phyloP scores from a whole-genome alignment of 1,284 basidiomycete species.

The Moniliophthora roreri region DNA sequence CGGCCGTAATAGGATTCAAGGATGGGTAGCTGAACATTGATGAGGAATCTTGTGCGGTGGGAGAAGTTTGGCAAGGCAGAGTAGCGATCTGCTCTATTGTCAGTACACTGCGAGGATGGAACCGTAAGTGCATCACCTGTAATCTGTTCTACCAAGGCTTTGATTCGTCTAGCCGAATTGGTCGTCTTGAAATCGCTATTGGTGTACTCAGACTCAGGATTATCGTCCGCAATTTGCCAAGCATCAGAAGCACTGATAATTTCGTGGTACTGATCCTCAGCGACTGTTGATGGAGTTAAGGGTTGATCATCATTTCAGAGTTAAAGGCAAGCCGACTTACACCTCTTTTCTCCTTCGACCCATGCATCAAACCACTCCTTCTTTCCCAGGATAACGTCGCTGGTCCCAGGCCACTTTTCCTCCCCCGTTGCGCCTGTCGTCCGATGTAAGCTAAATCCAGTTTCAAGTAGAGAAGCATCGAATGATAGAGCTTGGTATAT shows the following conservation, averaged over 20 bases:
- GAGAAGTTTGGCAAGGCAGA: slow-evolving; percentile 77
- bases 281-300: slow-evolving; percentile 48
- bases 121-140: slow-evolving; percentile 54
- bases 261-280: slow-evolving; percentile 78
- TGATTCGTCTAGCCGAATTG: slow-evolving; percentile 77
- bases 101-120: slow-evolving; percentile 5
- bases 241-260: slow-evolving; percentile 83
- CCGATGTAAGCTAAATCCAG: slow-evolving; percentile 64
- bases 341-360: slow-evolving; percentile 85
- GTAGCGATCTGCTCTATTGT: slow-evolving; percentile 70
- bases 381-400: slow-evolving; percentile 79
- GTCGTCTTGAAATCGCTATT: slow-evolving; percentile 63
- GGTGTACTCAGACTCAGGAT: slow-evolving; percentile 47
- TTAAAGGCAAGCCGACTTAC: slow-evolving; percentile 45
- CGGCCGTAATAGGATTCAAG: slow-evolving; percentile 77
- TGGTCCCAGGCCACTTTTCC: slow-evolving; percentile 70
- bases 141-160: slow-evolving; percentile 84
- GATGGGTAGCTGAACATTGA: slow-evolving; percentile 83
- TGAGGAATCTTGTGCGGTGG: slow-evolving; percentile 83
- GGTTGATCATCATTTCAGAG: slow-evolving; percentile 2
- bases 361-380: slow-evolving; percentile 90
- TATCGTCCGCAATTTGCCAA: slow-evolving; percentile 83
- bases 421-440: slow-evolving; percentile 32
- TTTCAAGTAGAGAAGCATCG: slow-evolving; percentile 79
- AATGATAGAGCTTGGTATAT: slow-evolving; percentile 91